Evolutionary conservation across 208 protist species (phyloP), one percentile per base, ranked within the genome.

Genomic region (Strigomonas culicis): DNA sequence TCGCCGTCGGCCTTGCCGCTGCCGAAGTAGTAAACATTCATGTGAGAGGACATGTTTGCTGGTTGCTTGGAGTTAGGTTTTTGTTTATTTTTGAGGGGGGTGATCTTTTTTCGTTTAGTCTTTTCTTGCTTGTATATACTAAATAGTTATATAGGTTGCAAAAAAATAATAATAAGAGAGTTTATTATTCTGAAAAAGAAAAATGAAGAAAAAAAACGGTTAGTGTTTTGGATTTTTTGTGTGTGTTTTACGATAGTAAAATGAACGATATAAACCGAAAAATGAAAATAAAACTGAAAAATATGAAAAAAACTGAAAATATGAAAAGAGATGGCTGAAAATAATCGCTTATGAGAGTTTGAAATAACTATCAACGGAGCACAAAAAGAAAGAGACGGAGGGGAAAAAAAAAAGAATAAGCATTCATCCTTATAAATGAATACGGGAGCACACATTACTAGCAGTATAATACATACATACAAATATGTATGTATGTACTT

Each of bases 21-120:
- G 47, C 85, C 84, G 64, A 94, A 94, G 79, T 86, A 88, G 80
- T 90, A 94, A 25, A 94, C 87, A 46, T 84, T 73, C 75, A 88
- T 94, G 22, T 75, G 74, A 19, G 68, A 55, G 51, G 63, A 30
- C 79, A 87, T 87, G 22, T 30, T 77, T 46, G 22, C 25, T 50
- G 53, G 22, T 51, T 22, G 53, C 31, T 32, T 51, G 1, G 61
- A 41, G 61, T 44, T 31, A 60, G 46, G 63, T 66, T 36, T 24
- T 36, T 4, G 51, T 71, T 32, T n/a, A 49, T 31, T 1, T 41
- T 32, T 13, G 13, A 13, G 6, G 13, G 36, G 36, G 36, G 36
- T 53, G n/a, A 53, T 11, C 10, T 6, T 53, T 34, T 58, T 58
- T 30, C 3, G n/a, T 27, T 27, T 4, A 58, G 15, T 24, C 27